Evolutionary conservation across 164 flowering plant genomes (phyloP), one percentile per base, ranked within the genome.

Genomic region (Platanus orientalis): DNA sequence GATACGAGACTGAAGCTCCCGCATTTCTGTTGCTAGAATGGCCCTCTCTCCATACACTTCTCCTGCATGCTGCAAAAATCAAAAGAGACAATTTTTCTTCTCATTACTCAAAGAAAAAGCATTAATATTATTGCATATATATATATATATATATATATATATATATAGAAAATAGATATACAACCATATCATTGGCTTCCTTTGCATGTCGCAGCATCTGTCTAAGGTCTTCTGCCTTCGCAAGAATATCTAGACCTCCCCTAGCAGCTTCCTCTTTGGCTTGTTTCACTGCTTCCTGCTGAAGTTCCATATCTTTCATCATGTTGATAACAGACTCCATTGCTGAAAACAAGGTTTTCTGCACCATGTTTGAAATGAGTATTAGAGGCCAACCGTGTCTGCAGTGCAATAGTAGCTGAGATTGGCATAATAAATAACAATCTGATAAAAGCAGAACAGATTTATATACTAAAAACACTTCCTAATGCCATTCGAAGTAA

Each of bases 11-110:
- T 89, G 90, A 48, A 94, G 90, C 73, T 94, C 99, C 69, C 80
- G 83, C 47, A 70, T 78, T 80, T 94, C 99, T 40, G 97, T 91
- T 16, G 90, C 89, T 57, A 94, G 73, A 78, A 94, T 89, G 44
- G 96, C 69, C 70, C 72, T 91, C 75, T 94, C 99, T 34, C 96
- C 97, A 84, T 84, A 81, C 3, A 94, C 85, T 76, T 94, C 96
- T 57, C 97, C 99, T 25, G 92, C 79, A 80, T 84, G 92, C 97
- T 94, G 81, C 65, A 67, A 69, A 36, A 34, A 52, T 60, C n/a
- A 19, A 59, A 20, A 39, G 53, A 28, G 42, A 45, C 42, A 45
- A 59, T 21, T 47, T 19, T 47, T 23, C 40, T 44, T 26, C 29
- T 19, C 20, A 30, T 16, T 24, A 40, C 2, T 17, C 29, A 19